These are phyloP conservation scores for Paramecium octaurelia DNA, from an alignment of 73 alveolate genomes.

Conservation along the genomic window DNA sequence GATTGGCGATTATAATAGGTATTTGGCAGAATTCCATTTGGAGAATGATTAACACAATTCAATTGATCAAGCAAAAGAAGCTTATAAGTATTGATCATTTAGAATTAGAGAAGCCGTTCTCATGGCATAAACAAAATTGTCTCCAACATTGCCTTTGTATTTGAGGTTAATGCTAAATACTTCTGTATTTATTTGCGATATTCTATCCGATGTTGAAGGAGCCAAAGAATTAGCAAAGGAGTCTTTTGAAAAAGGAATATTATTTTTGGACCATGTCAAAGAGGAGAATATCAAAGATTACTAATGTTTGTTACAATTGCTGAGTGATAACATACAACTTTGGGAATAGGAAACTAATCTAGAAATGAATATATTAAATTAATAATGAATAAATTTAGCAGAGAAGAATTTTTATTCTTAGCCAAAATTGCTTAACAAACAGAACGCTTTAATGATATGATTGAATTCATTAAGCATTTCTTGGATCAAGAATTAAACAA, in stretches of 20 bases:
- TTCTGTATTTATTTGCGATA: conserved; percentile 91
- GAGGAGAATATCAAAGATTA: conserved; percentile 92
- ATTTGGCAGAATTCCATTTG: conserved; percentile 85
- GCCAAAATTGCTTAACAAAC: conserved; percentile 79
- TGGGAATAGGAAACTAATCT: neutral
- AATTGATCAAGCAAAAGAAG: conserved; percentile 77
- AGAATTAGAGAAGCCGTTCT: conserved; percentile 72
- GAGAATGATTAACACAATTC: conserved; percentile 82
- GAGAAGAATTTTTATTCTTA: conserved; percentile 72
- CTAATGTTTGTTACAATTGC: conserved; percentile 78
- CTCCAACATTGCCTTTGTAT: conserved; percentile 90
- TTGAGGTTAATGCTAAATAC: conserved; percentile 87
- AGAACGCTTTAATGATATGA: conserved; percentile 88
- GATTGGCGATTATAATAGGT: conserved; percentile 96
- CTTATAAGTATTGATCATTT: conserved; percentile 69
- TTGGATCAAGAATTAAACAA: conserved; percentile 70
- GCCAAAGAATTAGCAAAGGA: conserved; percentile 88
- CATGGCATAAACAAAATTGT: conserved; percentile 73
- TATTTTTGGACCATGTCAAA: conserved; percentile 81
- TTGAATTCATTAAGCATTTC: conserved; percentile 72
- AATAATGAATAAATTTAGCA: conserved; percentile 57
- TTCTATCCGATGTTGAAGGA: conserved; percentile 70
- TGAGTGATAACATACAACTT: conserved; percentile 79
- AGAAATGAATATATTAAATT: conserved; percentile 22
- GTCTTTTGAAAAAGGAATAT: conserved; percentile 82